Conservation (phyloP, 2,329 filamentous ascomycete species). For the Rhynchosporium agropyri region DNA sequence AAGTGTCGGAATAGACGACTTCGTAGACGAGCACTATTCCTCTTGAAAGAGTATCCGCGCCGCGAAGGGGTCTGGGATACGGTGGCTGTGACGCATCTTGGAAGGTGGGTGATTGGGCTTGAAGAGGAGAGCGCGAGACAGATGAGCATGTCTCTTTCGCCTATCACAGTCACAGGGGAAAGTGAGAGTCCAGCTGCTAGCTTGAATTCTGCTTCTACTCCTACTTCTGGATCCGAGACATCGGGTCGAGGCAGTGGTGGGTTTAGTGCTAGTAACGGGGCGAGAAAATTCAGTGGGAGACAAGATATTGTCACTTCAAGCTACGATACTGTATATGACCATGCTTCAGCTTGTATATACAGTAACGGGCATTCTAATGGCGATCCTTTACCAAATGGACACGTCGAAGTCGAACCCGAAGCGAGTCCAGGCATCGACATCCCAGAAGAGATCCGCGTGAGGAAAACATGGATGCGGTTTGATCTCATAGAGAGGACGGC, state of each 20-base stretch:
- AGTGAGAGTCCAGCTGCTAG: slow-evolving; percentile 7
- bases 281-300: background rate
- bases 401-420: background rate
- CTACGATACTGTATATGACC: background rate
- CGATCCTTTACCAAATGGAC: background rate
- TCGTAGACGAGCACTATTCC: slow-evolving; percentile 63
- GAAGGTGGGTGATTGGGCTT: slow-evolving; percentile 29
- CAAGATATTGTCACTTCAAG: slow-evolving; percentile 5
- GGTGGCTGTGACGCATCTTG: slow-evolving; percentile 24
- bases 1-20: slow-evolving; percentile 61
- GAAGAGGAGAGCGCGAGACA: slow-evolving; percentile 30
- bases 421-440: slow-evolving; percentile 1
- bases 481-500: slow-evolving; percentile 28
- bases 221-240: background rate
- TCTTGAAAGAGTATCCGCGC: slow-evolving; percentile 60
- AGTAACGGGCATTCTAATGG: background rate
- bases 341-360: background rate
- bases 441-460: slow-evolving; percentile 30
- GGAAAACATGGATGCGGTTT: slow-evolving; percentile 30
- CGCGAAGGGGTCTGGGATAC: slow-evolving; percentile 69
- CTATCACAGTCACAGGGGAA: background rate
- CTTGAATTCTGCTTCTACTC: background rate
- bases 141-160: slow-evolving; percentile 10
- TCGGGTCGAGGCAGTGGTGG: background rate
- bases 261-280: background rate